A percentile compares a stretch with the other conserved stretches of the same genome.
Conservation (phyloP, 2,329 filamentous ascomycete species). For the Xylariaceae sp. region DNA sequence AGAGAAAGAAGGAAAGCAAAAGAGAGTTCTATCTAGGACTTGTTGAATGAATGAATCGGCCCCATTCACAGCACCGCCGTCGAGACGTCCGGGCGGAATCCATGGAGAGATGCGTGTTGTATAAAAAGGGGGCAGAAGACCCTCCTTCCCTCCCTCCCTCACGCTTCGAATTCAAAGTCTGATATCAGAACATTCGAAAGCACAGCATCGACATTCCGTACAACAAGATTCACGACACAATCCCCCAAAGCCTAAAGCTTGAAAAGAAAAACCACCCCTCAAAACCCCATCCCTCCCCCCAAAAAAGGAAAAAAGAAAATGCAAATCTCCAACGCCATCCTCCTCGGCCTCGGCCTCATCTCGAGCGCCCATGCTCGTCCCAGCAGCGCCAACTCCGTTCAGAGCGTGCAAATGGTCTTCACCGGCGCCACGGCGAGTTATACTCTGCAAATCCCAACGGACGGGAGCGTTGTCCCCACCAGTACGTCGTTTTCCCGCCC, state of each 20-base stretch:
- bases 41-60: too few species aligned
- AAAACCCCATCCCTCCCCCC: neutral
- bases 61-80: too few species aligned
- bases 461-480: constrained; percentile 36
- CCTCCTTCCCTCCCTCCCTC: too few species aligned
- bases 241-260: neutral
- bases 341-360: constrained; percentile 20
- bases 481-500: constrained; percentile 26
- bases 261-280: neutral
- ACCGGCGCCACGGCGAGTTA: constrained; percentile 39
- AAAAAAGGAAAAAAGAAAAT: constrained; percentile 9
- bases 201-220: too few species aligned
- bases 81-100: too few species aligned
- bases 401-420: constrained; percentile 26
- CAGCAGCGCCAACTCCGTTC: constrained; percentile 14
- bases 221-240: too few species aligned
- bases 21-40: too few species aligned
- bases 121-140: too few species aligned
- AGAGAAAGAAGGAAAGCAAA: too few species aligned
- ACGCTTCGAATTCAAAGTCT: too few species aligned
- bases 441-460: constrained; percentile 37
- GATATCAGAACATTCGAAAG: too few species aligned
- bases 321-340: constrained; percentile 16
- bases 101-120: too few species aligned
- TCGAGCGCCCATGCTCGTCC: constrained; percentile 17